Conservation (phyloP, 352 stramenopile species). For the Phytophthora podocarpi region DNA sequence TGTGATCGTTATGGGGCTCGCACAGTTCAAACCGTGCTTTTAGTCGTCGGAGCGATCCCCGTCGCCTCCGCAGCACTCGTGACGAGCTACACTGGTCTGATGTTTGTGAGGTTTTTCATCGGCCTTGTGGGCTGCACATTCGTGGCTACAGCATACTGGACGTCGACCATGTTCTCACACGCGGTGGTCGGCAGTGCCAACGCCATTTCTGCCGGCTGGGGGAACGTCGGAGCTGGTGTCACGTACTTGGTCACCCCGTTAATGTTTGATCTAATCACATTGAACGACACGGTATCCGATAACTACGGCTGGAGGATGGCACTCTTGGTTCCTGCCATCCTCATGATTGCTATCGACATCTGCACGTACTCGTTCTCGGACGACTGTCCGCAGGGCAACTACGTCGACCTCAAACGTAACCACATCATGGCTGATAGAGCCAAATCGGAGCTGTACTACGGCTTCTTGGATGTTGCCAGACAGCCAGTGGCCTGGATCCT, state of each 20-base stretch:
- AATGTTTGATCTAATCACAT: slow-evolving; percentile 87
- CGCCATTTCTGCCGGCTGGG: slow-evolving; percentile 87
- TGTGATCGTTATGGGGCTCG: slow-evolving; percentile 92
- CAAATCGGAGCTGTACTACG: slow-evolving; percentile 25
- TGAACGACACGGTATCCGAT: slow-evolving; percentile 40
- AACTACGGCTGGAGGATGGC: slow-evolving; percentile 44
- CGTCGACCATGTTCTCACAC: slow-evolving; percentile 29
- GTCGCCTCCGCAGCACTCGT: slow-evolving; percentile 81
- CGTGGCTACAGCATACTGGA: slow-evolving; percentile 28
- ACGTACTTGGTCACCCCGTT: slow-evolving; percentile 84
- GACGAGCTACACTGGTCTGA: slow-evolving; percentile 65
- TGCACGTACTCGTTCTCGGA: slow-evolving; percentile 35
- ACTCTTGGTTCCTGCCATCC: slow-evolving; percentile 82
- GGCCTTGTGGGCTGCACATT: slow-evolving; percentile 92
- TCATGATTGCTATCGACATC: slow-evolving; percentile 77
- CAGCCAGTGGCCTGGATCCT: slow-evolving; percentile 88
- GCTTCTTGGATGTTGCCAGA: slow-evolving; percentile 42
- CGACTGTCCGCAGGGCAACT: slow-evolving; percentile 41
- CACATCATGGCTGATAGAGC: slow-evolving; percentile 46
- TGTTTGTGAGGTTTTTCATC: slow-evolving; percentile 91
- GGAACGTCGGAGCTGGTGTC: slow-evolving; percentile 91
- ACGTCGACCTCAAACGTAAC: slow-evolving; percentile 55
- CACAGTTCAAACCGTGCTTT: slow-evolving; percentile 69
- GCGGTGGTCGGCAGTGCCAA: slow-evolving; percentile 29
- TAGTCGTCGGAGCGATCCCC: slow-evolving; percentile 79